Evolutionary conservation across 2,329 filamentous ascomycete species (phyloP), one percentile per base, ranked within the genome.

Genomic region (Fusarium penzigii): DNA sequence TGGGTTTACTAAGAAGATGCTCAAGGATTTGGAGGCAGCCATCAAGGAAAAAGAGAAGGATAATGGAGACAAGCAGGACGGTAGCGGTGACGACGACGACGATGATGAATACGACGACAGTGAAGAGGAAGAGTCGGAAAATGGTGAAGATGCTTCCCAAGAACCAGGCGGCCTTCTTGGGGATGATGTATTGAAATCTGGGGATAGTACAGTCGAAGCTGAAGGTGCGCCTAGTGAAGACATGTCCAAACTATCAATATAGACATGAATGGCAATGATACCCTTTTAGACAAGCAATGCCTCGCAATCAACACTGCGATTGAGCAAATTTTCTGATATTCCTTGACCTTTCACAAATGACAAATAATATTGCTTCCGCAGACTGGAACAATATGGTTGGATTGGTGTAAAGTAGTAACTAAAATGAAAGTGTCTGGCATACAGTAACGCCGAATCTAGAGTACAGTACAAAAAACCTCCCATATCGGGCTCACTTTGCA

Each of bases 1-100:
- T 2, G 94, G 94, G 0, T 97, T 99, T 71, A 96, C 91, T 17
- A 95, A 88, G 77, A 97, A 96, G 75, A 96, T 97, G 88, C 84
- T 91, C 14, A 96, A 94, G 71, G 94, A 99, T 62, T 76, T 99
- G 14, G 94, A 97, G 68, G 82, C 84, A 10, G 96, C 96, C 59
- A 94, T 99, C 75, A 87, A 87, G 62, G 88, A 89, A 75, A 88
- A 92, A 68, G 83, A 86, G 43, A 68, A 75, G n/a, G 68, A 70
- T 1, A 71, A 69, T n/a, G 67, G 73, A 16, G 68, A 70, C 1
- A 72, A 67, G 14, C 64, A 66, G 2, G 63, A 66, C 2, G 61
- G 64, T 0, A 67, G 68, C 0, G 65, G 69, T 2, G 63, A 66
- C 0, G 63, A 67, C 5, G 65, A 72, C 0, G 69, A 66, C 0